Percentiles rank a stretch among this genome's conserved stretches.
These are phyloP conservation scores for Brettanomyces naardenensis DNA, from an alignment of 805 yeast genomes.

Conservation along the genomic window DNA sequence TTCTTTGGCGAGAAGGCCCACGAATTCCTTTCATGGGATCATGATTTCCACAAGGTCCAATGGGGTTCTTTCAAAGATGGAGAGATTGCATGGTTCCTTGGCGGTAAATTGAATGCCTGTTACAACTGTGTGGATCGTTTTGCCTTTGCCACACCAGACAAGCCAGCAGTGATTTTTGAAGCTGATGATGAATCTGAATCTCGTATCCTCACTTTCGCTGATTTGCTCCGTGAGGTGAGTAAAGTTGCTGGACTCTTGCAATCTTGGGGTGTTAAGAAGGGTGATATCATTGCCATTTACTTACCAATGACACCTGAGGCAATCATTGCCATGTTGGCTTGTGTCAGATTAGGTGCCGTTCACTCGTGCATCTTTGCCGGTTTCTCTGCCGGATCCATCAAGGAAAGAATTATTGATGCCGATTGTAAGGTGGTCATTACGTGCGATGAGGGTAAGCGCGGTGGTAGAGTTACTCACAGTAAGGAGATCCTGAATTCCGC, in stretches of 20 bases:
- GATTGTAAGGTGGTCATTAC: constrained; percentile 82
- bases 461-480: constrained; percentile 87
- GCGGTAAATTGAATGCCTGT: constrained; percentile 87
- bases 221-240: constrained; percentile 76
- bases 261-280: constrained; percentile 83
- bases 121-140: constrained; percentile 95
- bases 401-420: constrained; percentile 87
- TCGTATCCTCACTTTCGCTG: constrained; percentile 72
- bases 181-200: constrained; percentile 84
- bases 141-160: constrained; percentile 81
- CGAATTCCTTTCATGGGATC: constrained; percentile 71
- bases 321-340: constrained; percentile 86
- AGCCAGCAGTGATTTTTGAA: constrained; percentile 81
- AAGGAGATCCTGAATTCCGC: constrained; percentile 96
- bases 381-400: constrained; percentile 85
- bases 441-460: constrained; percentile 92
- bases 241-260: constrained; percentile 79
- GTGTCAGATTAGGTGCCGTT: constrained; percentile 88
- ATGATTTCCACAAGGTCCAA: constrained; percentile 57
- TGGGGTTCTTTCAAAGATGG: constrained; percentile 64
- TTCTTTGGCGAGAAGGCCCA: constrained; percentile 77
- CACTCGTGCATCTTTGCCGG: constrained; percentile 98
- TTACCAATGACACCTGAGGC: constrained; percentile 99
- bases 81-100: constrained; percentile 88
- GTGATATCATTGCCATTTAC: constrained; percentile 95